Conservation (phyloP, 768 basidiomycete genomes). For the Mycena belliarum region DNA sequence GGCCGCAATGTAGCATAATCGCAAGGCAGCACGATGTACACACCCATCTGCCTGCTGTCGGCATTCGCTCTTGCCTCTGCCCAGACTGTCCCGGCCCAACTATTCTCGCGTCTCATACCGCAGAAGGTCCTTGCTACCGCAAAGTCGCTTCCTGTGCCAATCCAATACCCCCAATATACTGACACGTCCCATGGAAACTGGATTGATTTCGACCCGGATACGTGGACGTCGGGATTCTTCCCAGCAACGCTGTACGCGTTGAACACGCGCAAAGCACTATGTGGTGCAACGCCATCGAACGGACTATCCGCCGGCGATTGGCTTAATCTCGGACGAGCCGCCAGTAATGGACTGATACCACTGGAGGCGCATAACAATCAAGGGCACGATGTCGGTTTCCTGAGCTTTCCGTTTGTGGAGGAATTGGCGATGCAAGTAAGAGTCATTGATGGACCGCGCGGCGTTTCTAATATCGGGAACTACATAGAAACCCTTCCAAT, state of each 20-base stretch:
- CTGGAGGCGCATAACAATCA: constrained; percentile 48
- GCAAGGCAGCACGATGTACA: constrained; percentile 11
- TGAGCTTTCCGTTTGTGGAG: constrained; percentile 68
- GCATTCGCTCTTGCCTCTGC: constrained; percentile 23
- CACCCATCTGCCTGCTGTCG: constrained; percentile 14
- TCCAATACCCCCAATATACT: constrained; percentile 64
- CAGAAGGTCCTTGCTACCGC: constrained; percentile 62
- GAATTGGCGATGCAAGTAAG: constrained; percentile 63
- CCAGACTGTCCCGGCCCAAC: constrained; percentile 40
- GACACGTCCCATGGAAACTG: constrained; percentile 47
- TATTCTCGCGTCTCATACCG: constrained; percentile 60
- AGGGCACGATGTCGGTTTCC: constrained; percentile 72
- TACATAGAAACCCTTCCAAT: constrained; percentile 55
- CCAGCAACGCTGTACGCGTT: constrained; percentile 61
- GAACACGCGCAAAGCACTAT: constrained; percentile 52
- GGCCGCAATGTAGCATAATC: constrained; percentile 4
- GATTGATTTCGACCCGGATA: constrained; percentile 53
- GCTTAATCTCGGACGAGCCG: constrained; percentile 52
- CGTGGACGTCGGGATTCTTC: constrained; percentile 73
- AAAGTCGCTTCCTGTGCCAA: constrained; percentile 41
- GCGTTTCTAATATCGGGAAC: not conserved
- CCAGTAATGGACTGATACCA: constrained; percentile 52
- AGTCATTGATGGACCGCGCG: not conserved
- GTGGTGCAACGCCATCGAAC: constrained; percentile 39
- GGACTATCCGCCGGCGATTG: constrained; percentile 50